A percentile compares a stretch with the other conserved stretches of the same genome.
These are phyloP conservation scores for Whalleya microplaca DNA, from an alignment of 2,329 filamentous ascomycete species.

Conservation along the genomic window DNA sequence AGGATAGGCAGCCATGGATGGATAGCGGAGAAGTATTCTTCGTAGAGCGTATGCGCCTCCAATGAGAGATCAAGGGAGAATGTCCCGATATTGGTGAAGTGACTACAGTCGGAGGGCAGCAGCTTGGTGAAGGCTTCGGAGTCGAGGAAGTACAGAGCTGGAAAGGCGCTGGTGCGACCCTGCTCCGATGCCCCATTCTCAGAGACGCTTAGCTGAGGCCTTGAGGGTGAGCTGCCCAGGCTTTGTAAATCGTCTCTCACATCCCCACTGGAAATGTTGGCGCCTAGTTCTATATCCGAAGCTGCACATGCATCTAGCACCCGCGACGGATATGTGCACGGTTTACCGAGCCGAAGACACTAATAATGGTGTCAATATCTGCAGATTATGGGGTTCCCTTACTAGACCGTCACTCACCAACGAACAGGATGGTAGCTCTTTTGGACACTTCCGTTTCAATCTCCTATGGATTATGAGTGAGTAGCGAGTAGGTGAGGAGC, in stretches of 20 bases:
- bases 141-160: slow-evolving; percentile 30
- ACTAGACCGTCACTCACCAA: slow-evolving; percentile 16
- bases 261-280: slow-evolving; percentile 1
- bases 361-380: slow-evolving; percentile 6
- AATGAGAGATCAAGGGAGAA: background rate
- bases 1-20: slow-evolving; percentile 32
- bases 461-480: slow-evolving; percentile 10
- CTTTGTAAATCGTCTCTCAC: background rate
- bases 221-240: background rate
- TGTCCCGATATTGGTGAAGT: background rate
- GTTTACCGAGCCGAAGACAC: slow-evolving; percentile 30
- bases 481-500: background rate
- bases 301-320: background rate
- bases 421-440: slow-evolving; percentile 27
- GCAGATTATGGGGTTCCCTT: background rate
- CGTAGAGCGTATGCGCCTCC: slow-evolving; percentile 9
- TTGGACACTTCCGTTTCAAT: slow-evolving; percentile 25
- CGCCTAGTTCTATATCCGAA: background rate
- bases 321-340: slow-evolving; percentile 27
- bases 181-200: background rate
- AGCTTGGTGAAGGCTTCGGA: slow-evolving; percentile 22
- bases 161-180: slow-evolving; percentile 8
- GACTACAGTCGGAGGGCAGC: slow-evolving; percentile 14
- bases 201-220: background rate
- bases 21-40: slow-evolving; percentile 25